Evolutionary conservation across 2,329 filamentous ascomycete species (phyloP).

Genomic region (Blastomyces percursus): DNA sequence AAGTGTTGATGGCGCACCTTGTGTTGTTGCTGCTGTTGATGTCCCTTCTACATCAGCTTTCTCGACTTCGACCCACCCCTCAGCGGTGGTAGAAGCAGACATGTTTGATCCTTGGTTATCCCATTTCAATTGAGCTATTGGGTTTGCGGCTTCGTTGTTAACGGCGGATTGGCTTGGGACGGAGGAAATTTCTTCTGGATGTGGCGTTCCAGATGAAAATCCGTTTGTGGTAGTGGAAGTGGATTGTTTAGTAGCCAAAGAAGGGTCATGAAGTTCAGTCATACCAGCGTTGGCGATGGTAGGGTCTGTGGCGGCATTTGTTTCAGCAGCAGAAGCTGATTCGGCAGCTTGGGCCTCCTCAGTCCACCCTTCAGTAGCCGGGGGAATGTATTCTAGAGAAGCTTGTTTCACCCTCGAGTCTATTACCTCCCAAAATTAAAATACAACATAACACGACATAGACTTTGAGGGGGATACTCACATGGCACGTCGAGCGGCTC

Average conservation of each 20-base stretch:
- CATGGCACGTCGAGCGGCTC: slow-evolving; percentile 36
- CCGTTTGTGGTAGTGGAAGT: slow-evolving; percentile 40
- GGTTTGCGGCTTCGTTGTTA: slow-evolving; percentile 32
- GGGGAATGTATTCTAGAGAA: slow-evolving; percentile 33
- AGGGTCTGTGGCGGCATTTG: slow-evolving; percentile 41
- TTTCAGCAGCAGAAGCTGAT: slow-evolving; percentile 27
- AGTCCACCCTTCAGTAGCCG: slow-evolving; percentile 31
- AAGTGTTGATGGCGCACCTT: slow-evolving; percentile 15
- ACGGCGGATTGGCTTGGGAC: slow-evolving; percentile 33
- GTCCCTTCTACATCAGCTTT: slow-evolving; percentile 66
- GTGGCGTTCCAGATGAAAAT: slow-evolving; percentile 10
- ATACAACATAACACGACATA: not conserved
- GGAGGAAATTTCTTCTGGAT: slow-evolving; percentile 19
- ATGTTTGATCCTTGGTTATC: slow-evolving; percentile 39
- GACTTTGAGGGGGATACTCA: not conserved
- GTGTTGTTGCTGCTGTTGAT: slow-evolving; percentile 49
- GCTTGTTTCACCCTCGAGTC: slow-evolving; percentile 44
- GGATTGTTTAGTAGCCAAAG: slow-evolving; percentile 46
- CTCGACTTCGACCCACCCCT: slow-evolving; percentile 66
- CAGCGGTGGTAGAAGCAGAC: slow-evolving; percentile 41
- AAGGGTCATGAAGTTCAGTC: slow-evolving; percentile 45
- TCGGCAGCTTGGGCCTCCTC: slow-evolving; percentile 38
- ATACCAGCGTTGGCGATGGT: slow-evolving; percentile 50
- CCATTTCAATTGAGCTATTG: slow-evolving; percentile 44
- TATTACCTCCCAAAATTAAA: slow-evolving; percentile 19